Base-by-base conservation (phyloP, 1,139 yeast genomes). In the Suhomyces bolitotheri region DNA sequence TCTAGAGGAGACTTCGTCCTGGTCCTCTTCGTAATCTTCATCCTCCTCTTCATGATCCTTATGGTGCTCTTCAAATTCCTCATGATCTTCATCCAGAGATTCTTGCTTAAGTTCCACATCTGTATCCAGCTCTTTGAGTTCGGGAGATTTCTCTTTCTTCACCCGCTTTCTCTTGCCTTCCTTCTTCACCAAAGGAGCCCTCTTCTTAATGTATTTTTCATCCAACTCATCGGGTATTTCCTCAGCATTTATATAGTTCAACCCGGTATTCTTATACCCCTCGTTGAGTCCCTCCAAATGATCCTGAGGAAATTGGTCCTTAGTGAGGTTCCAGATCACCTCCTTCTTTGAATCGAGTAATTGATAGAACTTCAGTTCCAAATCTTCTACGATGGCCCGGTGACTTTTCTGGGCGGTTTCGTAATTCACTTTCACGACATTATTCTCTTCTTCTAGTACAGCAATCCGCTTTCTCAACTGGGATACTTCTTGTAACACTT, bases 311-410 rank as follows among this genome's bases (percentile, higher is more conserved):
- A 16, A 14, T 9, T 27, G 14, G 10, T 39, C 40, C 25, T 47
- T 45, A 29, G 51, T 51, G 17, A 70, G 49, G 37, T 65, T 56
- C 50, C 66, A 56, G 7, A 70, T 70, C 41, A 47, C 54, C 34
- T 56, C 58, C 44, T 68, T 66, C 44, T 71, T 71, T 16, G 63
- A 42, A 36, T 61, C 58, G 29, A 71, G 49, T 5, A 66, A 58
- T 34, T 56, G 63, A 40, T 61, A 62, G 34, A 67, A 67, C 43
- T 66, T 64, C 38, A 50, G 54, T 39, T 66, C 65, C 22, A 69
- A 36, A 45, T 71, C 74, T 2, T 48, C 40, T 3, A 63, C 43
- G 4, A 70, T 59, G 12, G 25, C 25, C 11, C 54, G 39, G 40
- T 61, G 60, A 28, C 67, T 66, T 5, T 29, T 29, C 23, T 49